Evolutionary conservation across 768 basidiomycete genomes (phyloP).

Genomic region (Amanita thiersii): DNA sequence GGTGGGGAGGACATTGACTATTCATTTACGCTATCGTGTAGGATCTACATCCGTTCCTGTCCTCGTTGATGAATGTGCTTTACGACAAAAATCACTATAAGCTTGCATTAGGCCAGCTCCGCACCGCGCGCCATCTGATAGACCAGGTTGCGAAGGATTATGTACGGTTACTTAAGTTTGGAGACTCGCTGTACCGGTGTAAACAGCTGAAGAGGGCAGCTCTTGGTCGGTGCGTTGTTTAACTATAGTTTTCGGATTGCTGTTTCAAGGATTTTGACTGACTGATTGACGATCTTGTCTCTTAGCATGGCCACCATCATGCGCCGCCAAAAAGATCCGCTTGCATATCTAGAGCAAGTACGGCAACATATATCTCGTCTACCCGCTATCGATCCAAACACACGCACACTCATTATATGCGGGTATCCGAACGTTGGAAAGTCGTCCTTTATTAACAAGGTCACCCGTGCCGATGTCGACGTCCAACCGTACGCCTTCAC

Average conservation of each 20-base stretch:
- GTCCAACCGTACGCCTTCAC: constrained; percentile 99
- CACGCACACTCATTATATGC: constrained; percentile 93
- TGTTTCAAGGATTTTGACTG: background rate
- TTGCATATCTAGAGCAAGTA: constrained; percentile 98
- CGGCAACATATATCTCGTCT: constrained; percentile 98
- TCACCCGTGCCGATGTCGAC: constrained; percentile 97
- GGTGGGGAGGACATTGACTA: constrained; percentile 20
- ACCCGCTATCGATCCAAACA: constrained; percentile 96
- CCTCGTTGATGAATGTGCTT: constrained; percentile 94
- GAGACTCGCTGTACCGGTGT: constrained; percentile 94
- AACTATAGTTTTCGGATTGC: background rate
- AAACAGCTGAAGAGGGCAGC: constrained; percentile 98
- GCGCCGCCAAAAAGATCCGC: constrained; percentile 95
- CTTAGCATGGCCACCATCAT: constrained; percentile 96
- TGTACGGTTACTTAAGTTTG: constrained; percentile 93
- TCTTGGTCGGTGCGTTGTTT: constrained; percentile 74
- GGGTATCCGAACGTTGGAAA: constrained; percentile 99
- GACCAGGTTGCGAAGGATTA: constrained; percentile 98
- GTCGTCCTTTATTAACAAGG: constrained; percentile 99
- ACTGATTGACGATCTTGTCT: background rate
- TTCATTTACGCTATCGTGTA: constrained; percentile 13
- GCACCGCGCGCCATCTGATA: constrained; percentile 92
- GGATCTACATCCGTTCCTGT: constrained; percentile 94
- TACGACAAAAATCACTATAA: constrained; percentile 99
- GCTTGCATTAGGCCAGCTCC: constrained; percentile 93